Evolutionary conservation across 1,284 basidiomycete species (phyloP), one percentile per base, ranked within the genome.

Genomic region (Neotropicomus parvogracilis): DNA sequence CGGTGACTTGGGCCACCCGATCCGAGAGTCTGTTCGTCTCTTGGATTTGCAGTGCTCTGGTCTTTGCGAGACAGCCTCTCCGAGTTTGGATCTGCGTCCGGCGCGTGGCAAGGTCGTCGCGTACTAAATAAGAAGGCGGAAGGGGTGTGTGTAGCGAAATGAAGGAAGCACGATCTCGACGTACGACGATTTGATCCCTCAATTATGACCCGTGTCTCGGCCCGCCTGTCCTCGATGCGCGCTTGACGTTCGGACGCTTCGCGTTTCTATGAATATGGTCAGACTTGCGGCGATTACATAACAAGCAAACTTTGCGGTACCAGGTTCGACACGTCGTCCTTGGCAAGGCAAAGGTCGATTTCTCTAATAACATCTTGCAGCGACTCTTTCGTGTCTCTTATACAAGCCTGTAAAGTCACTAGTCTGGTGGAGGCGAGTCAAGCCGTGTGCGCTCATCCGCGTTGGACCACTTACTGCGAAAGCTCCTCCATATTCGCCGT

Each of bases 401-500:
- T 79, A 44, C 77, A 78, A 19, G 80, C 72, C 58, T 91, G 87
- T 27, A 90, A 64, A 45, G 78, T 82, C 33, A 81, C 81, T 24
- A 92, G 70, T 61, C 90, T 91, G 46, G 42, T 36, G 20, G 16
- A 38, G 11, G 12, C 19, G 21, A 51, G 41, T 43, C 24, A 43
- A 34, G 13, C 21, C 29, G 35, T 13, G 13, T 17, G 10, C 27
- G 50, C 42, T 40, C 48, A 36, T 54, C 41, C 31, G 44, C 45
- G 32, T 42, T 49, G 26, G 43, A 35, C n/a, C 34, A 68, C 79
- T 53, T 53, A 88, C 87, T 81, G 82, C 54, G 83, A 77, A 21
- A 90, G 67, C 52, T 87, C 84, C 49, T 85, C 82, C 73, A 77
- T 82, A n/a, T 66, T 73, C 17, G 81, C 75, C 8, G 80, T 84